phyloP scores from a whole-genome alignment of 495 filamentous ascomycete species.

The Aspergillus haitiensis region DNA sequence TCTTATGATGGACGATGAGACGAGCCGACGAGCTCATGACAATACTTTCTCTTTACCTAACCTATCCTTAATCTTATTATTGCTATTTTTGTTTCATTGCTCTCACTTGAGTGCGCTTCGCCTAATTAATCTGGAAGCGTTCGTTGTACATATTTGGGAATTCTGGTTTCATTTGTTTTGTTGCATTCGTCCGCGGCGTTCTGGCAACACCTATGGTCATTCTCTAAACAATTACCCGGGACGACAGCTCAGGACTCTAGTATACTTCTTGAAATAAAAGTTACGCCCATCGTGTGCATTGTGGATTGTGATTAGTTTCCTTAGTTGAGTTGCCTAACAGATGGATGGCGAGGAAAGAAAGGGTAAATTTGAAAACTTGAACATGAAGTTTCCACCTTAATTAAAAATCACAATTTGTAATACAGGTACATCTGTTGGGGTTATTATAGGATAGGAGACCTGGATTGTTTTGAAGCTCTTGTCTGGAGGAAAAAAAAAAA shows the following conservation, averaged over 20 bases:
- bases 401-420: no score
- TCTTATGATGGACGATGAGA: background rate
- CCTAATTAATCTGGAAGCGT: slow-evolving; percentile 3
- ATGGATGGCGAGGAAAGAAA: no score
- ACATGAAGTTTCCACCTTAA: background rate
- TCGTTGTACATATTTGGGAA: slow-evolving; percentile 12
- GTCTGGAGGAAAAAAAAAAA: no score
- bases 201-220: slow-evolving; percentile 5
- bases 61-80: background rate
- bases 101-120: background rate
- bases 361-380: no score
- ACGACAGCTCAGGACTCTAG: no score
- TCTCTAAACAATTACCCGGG: background rate
- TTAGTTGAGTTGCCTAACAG: no score
- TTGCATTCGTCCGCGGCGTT: slow-evolving; percentile 26
- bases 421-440: no score
- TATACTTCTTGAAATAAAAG: background rate
- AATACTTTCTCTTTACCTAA: background rate
- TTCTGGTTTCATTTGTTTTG: slow-evolving; percentile 26
- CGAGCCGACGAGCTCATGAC: background rate
- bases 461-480: no score
- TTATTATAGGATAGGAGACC: no score
- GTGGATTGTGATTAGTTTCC: background rate
- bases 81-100: slow-evolving; percentile 1
- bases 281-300: background rate